A percentile compares a stretch with the other conserved stretches of the same genome.
phyloP scores from a whole-genome alignment of 2,329 filamentous ascomycete species.

The Alternaria arbusti region DNA sequence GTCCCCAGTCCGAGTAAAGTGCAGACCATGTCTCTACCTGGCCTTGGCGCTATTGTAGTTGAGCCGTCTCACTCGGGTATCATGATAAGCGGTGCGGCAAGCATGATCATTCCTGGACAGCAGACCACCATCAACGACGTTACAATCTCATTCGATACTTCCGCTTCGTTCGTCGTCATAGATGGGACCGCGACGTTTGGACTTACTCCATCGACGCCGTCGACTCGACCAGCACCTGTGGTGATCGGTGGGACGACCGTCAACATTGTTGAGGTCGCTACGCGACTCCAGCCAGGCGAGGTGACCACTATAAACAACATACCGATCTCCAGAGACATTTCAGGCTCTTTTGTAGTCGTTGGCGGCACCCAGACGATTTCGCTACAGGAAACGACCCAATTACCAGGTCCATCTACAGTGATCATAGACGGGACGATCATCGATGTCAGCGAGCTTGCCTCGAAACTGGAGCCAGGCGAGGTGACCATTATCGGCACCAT shows the following conservation, averaged over 20 bases:
- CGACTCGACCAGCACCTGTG: not conserved
- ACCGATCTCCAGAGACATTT: not conserved
- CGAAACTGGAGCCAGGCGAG: not conserved
- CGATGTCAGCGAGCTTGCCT: not conserved
- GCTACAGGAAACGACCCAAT: not conserved
- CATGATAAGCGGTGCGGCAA: not conserved
- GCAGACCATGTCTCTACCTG: not conserved
- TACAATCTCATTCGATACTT: not conserved
- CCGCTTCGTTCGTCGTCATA: not conserved
- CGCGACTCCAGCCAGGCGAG: not conserved
- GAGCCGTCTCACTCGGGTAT: not conserved
- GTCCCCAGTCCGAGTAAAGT: too few relatives aligned
- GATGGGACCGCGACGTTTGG: not conserved
- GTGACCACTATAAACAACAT: not conserved
- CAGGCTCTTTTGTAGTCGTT: not conserved
- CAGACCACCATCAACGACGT: not conserved
- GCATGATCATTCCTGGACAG: not conserved
- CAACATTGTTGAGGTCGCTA: not conserved
- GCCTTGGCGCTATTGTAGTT: not conserved
- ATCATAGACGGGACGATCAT: not conserved
- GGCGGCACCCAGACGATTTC: not conserved
- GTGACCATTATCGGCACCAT: not conserved
- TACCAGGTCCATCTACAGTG: not conserved
- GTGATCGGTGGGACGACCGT: not conserved
- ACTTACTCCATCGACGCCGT: not conserved